Evolutionary conservation across 768 basidiomycete genomes (phyloP), one percentile per base, ranked within the genome.

Genomic region (Mycena alexandri): DNA sequence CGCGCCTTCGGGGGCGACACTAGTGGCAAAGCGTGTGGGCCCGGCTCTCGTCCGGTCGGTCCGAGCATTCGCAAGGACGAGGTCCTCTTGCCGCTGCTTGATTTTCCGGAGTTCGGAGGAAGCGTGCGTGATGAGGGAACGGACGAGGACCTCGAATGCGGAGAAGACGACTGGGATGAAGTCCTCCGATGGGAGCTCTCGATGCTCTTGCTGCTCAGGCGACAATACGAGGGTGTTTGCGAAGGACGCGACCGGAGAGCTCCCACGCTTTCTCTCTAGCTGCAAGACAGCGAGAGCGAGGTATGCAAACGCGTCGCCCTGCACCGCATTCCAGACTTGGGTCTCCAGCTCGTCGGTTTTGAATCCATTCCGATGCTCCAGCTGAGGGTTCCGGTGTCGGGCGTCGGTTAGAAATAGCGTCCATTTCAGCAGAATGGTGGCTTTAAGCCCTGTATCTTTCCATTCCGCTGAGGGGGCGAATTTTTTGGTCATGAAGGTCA

Each of bases 71-170:
- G 91, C 90, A 48, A 94, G 82, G 5, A 91, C 83, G 25, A 91
- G 77, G 75, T 98, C 95, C 77, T 97, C 95, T 75, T 98, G 96
- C 34, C 91, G 82, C 69, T 95, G 93, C 74, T 95, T 94, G 76
- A 98, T 92, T 77, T 93, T 93, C 41, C 92, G 87, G 41, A 93
- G 83, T 76, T 93, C 92, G 0, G 93, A 93, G 9, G 91, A 92
- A 3, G 93, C 92, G 66, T 92, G 90, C 0, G 86, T 89, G 74
- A 94, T 89, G 33, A 93, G 78, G 9, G 89, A 89, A 48, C 91
- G 86, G 25, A 96, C 78, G 14, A 95, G 86, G 0, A 82, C 81
- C 74, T 96, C 95, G 67, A 93, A 90, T 8, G 85, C 83, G 36
- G 85, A 79, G 21, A 95, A 78, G 12, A 95, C 79, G 38, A 76